phyloP scores from a whole-genome alignment of 805 yeast species.

The Teunomyces funiuensis region DNA sequence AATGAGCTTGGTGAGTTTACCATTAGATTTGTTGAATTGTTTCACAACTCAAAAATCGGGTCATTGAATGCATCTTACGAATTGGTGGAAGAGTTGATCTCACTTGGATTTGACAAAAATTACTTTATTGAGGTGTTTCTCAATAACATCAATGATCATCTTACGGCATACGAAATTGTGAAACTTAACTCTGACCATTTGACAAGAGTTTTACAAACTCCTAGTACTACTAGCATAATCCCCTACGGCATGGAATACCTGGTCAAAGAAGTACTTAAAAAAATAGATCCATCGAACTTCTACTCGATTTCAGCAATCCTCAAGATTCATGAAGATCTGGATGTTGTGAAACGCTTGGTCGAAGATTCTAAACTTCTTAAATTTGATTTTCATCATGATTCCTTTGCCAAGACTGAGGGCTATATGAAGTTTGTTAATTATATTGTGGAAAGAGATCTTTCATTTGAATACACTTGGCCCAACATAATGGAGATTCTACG shows the following conservation, averaged over 20 bases:
- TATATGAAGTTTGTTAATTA: constrained; percentile 21
- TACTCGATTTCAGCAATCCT: constrained; percentile 2
- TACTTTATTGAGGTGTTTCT: constrained; percentile 33
- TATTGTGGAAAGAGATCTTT: neutral
- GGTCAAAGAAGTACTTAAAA: neutral
- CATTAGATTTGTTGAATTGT: constrained; percentile 54
- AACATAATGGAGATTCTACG: constrained; percentile 17
- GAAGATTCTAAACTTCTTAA: neutral
- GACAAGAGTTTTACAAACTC: neutral
- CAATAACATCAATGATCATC: constrained; percentile 32
- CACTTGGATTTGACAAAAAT: constrained; percentile 23
- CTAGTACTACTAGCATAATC: neutral
- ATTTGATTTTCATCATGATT: constrained; percentile 35
- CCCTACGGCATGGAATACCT: neutral
- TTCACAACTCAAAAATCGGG: constrained; percentile 45
- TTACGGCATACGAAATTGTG: constrained; percentile 36
- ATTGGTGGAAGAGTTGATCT: constrained; percentile 17
- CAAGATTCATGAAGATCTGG: too few relatives aligned
- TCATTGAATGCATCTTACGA: constrained; percentile 17
- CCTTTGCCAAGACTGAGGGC: constrained; percentile 38
- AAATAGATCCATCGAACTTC: neutral
- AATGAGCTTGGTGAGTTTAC: constrained; percentile 32
- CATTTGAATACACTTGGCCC: constrained; percentile 14
- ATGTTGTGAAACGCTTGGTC: neutral
- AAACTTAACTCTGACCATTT: constrained; percentile 43